Evolutionary conservation across 768 basidiomycete species (phyloP).

Genomic region (Lepiota venenata): DNA sequence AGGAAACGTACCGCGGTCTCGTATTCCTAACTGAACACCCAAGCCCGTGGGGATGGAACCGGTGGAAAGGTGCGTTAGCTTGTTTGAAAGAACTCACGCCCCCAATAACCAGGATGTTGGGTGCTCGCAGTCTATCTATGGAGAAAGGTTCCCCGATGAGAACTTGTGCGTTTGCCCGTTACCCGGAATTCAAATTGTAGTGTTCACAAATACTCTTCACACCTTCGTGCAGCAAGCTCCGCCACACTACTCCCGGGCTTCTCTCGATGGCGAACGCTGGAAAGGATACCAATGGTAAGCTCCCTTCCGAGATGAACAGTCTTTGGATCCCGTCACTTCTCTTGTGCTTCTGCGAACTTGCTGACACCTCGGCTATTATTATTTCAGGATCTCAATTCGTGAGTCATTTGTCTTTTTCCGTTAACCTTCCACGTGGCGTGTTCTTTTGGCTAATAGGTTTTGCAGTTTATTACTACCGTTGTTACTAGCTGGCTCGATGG

Average conservation of each 20-base stretch:
- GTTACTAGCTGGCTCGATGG: constrained; percentile 89
- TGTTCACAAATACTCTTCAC: constrained; percentile 9
- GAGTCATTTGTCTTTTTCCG: constrained; percentile 22
- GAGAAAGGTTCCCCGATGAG: constrained; percentile 89
- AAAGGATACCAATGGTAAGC: constrained; percentile 86
- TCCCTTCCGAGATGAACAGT: neutral
- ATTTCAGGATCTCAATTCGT: constrained; percentile 82
- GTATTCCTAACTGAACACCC: constrained; percentile 6
- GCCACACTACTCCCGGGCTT: constrained; percentile 83
- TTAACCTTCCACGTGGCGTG: neutral
- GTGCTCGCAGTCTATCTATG: constrained; percentile 74
- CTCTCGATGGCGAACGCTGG: constrained; percentile 96
- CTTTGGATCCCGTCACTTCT: neutral
- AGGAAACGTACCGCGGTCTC: neutral
- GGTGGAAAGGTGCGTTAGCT: constrained; percentile 70
- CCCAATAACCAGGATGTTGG: neutral
- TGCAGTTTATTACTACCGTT: constrained; percentile 89
- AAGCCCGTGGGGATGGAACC: constrained; percentile 83
- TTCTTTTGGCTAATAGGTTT: constrained; percentile 11
- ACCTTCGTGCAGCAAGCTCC: constrained; percentile 71
- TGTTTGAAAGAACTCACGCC: neutral
- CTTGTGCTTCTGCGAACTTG: neutral
- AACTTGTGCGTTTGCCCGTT: constrained; percentile 67
- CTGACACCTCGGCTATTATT: constrained; percentile 10
- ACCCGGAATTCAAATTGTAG: neutral